Evolutionary conservation across 768 basidiomycete genomes (phyloP), one percentile per base, ranked within the genome.

Genomic region (Hortiboletus campestris): DNA sequence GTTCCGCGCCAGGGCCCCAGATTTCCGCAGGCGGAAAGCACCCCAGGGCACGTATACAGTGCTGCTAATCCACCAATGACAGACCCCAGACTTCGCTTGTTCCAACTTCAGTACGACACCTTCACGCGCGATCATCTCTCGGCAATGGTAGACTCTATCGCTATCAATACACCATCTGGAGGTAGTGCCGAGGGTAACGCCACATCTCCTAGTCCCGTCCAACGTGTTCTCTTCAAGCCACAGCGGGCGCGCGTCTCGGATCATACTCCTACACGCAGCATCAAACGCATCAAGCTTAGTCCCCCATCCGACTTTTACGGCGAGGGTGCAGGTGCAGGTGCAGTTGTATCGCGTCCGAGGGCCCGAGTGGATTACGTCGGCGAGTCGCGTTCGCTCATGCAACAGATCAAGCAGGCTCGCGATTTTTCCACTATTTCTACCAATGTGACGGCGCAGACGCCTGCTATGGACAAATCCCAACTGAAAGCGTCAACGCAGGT

Each of bases 31-130:
- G 84, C 84, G 32, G 80, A 84, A 55, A 85, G 85, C 63, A 88
- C 85, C 1, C 86, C 87, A 19, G 62, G 63, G 34, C 47, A 66
- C 35, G 31, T 38, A 7, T 57, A 62, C 54, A 62, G 56, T 51
- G 46, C 39, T 36, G 59, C 54, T 31, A 72, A 66, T 49, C 64
- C 66, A 28, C 78, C 79, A 20, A 61, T 67, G 28, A 88, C 85
- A 28, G 90, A 92, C 65, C 85, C 90, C 3, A 85, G 86, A 29
- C 81, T 94, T 12, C 85, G 88, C 13, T 79, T 98, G 36, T 98
- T 98, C 74, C 89, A 94, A 66, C 90, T 94, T 49, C 86, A 93
- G 60, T 98, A 98, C 66, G 96, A 99, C 70, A 98, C 96, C 0
- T 95, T 91, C 67, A 99, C 96, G 2, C 84, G 94, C 42, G 91